phyloP scores from a whole-genome alignment of 352 stramenopile species.

The Globisporangium recalcitrans region DNA sequence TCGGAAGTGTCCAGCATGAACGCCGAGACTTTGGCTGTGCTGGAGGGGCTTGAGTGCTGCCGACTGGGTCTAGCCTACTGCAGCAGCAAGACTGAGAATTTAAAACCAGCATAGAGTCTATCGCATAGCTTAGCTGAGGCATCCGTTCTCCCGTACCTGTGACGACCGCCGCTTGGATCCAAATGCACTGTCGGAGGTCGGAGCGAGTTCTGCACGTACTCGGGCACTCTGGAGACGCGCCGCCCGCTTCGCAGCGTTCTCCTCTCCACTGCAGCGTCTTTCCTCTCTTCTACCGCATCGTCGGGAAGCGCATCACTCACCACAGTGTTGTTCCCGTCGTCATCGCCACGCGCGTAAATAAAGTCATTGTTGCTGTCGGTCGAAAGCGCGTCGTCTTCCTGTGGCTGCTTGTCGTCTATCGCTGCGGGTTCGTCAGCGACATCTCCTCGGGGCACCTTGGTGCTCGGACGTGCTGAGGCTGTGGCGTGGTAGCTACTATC shows the following conservation, averaged over 20 bases:
- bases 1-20: not conserved
- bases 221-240: not conserved
- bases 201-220: not conserved
- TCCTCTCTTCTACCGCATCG: not conserved
- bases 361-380: not conserved
- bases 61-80: not conserved
- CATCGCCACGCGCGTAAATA: not conserved
- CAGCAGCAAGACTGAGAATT: not conserved
- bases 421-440: not conserved
- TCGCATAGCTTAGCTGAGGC: not conserved
- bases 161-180: not conserved
- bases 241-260: not conserved
- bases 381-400: not conserved
- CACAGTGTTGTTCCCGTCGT: conserved; percentile 7
- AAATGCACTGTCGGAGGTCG: not conserved
- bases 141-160: not conserved
- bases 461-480: not conserved
- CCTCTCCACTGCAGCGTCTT: not conserved
- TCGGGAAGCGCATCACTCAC: not conserved
- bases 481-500: not conserved
- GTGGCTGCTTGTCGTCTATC: not conserved
- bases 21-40: conserved; percentile 11
- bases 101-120: not conserved
- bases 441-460: not conserved
- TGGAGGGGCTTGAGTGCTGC: not conserved